A percentile compares a stretch with the other conserved stretches of the same genome.
These are phyloP conservation scores for Aspergillus novoparasiticus DNA, from an alignment of 2,329 filamentous ascomycete genomes.

Conservation along the genomic window DNA sequence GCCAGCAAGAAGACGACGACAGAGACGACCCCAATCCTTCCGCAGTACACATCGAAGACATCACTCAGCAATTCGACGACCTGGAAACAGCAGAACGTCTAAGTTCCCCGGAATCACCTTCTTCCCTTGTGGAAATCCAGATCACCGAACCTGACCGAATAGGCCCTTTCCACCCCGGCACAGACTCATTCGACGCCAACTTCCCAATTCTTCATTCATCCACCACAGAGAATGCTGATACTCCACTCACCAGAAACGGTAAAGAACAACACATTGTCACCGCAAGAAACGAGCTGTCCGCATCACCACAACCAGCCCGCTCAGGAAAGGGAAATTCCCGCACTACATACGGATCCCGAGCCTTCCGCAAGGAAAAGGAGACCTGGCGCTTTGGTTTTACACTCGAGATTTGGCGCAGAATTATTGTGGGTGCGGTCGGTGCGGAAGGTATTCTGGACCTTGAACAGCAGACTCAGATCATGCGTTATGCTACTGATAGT, in stretches of 20 bases:
- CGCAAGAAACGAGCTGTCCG: background rate
- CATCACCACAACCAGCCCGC: background rate
- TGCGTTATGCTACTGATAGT: conserved; percentile 38
- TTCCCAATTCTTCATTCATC: conserved; percentile 24
- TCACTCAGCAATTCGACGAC: background rate
- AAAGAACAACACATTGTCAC: background rate
- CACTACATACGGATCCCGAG: background rate
- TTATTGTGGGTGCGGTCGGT: conserved; percentile 32
- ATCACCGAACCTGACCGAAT: background rate
- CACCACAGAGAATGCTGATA: background rate
- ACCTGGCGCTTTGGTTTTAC: conserved; percentile 30
- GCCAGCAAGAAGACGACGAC: background rate
- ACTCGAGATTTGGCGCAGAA: conserved; percentile 30
- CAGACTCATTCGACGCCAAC: conserved; percentile 19
- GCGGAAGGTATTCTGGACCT: conserved; percentile 28
- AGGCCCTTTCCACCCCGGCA: conserved; percentile 20
- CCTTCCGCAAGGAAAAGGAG: conserved; percentile 13
- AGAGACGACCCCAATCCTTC: background rate
- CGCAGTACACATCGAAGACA: background rate
- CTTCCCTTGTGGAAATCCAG: background rate
- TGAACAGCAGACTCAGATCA: conserved; percentile 32
- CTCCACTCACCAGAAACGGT: background rate
- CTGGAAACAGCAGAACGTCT: background rate
- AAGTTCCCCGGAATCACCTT: background rate
- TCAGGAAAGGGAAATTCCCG: conserved; percentile 10